Percentiles rank a stretch among this genome's conserved stretches.
Conservation (phyloP, 2,329 filamentous ascomycete genomes). For the Coccinonectria pachysandricola region DNA sequence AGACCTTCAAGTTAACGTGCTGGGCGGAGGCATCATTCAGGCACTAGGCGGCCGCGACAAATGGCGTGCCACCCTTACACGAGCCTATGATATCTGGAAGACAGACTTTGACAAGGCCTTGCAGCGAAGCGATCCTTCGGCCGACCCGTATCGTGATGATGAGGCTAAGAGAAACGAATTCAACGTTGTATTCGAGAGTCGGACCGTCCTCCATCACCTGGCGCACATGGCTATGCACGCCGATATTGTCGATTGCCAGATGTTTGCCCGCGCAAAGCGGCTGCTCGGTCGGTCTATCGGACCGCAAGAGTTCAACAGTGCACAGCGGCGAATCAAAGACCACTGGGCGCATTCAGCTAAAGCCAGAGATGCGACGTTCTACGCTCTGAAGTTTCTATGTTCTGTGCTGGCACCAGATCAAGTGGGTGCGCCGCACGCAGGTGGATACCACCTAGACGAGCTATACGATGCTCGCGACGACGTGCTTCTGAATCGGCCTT, state of each 20-base stretch:
- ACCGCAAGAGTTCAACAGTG: constrained; percentile 66
- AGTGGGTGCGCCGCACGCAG: constrained; percentile 25
- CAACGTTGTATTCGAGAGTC: constrained; percentile 67
- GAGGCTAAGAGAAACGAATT: constrained; percentile 51
- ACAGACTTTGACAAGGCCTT: constrained; percentile 79
- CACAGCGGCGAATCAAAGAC: constrained; percentile 75
- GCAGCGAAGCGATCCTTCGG: constrained; percentile 42
- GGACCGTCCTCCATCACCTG: constrained; percentile 82
- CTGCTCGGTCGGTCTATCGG: constrained; percentile 81
- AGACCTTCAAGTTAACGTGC: constrained; percentile 81
- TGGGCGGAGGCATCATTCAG: constrained; percentile 61
- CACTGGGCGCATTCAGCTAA: constrained; percentile 81
- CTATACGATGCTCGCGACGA: constrained; percentile 79
- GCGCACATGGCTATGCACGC: constrained; percentile 98
- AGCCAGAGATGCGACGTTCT: constrained; percentile 84
- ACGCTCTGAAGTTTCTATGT: constrained; percentile 78
- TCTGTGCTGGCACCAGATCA: constrained; percentile 62
- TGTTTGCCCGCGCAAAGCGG: constrained; percentile 80
- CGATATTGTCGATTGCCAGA: constrained; percentile 94
- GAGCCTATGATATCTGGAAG: constrained; percentile 91
- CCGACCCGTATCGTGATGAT: constrained; percentile 45
- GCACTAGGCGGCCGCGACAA: constrained; percentile 80
- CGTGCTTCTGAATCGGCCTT: constrained; percentile 80
- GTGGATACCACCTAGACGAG: constrained; percentile 31
- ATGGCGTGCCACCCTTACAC: constrained; percentile 76